Conservation (phyloP, 768 basidiomycete species). For the Lactifluus rugatus region DNA sequence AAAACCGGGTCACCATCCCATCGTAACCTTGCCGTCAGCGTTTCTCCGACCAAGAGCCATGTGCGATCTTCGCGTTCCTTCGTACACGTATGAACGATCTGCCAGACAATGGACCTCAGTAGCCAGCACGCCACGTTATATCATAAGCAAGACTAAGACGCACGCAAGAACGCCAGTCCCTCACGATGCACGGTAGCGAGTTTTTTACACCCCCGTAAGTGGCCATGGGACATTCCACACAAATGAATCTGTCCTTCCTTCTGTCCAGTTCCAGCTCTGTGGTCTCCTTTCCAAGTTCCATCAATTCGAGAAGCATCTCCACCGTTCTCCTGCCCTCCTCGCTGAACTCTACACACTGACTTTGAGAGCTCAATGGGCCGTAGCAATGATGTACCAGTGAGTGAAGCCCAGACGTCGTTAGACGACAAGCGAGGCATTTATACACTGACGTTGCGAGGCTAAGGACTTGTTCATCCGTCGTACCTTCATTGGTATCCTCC, state of each 20-base stretch:
- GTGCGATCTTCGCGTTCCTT: background rate
- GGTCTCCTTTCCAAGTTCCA: background rate
- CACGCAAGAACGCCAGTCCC: conserved; percentile 7
- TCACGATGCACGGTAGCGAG: background rate
- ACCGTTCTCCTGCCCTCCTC: background rate
- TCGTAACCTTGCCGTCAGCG: background rate
- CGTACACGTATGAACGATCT: background rate
- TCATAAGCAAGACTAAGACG: background rate
- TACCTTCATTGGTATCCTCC: background rate
- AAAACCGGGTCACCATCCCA: background rate
- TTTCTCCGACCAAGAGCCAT: background rate
- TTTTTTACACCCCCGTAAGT: background rate
- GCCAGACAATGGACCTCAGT: background rate
- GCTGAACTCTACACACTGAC: background rate
- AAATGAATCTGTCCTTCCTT: background rate
- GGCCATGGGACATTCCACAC: background rate
- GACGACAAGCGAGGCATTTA: background rate
- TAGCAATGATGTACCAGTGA: background rate
- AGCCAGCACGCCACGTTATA: background rate
- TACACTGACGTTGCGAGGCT: background rate
- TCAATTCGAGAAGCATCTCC: background rate
- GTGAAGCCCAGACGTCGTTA: background rate
- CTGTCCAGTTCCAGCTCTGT: conserved; percentile 4
- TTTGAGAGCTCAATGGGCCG: background rate
- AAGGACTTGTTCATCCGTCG: background rate